Percentiles rank a stretch among this genome's conserved stretches.
Conservation (phyloP, 257 asterid species). For the Paraleonurus japonicus region DNA sequence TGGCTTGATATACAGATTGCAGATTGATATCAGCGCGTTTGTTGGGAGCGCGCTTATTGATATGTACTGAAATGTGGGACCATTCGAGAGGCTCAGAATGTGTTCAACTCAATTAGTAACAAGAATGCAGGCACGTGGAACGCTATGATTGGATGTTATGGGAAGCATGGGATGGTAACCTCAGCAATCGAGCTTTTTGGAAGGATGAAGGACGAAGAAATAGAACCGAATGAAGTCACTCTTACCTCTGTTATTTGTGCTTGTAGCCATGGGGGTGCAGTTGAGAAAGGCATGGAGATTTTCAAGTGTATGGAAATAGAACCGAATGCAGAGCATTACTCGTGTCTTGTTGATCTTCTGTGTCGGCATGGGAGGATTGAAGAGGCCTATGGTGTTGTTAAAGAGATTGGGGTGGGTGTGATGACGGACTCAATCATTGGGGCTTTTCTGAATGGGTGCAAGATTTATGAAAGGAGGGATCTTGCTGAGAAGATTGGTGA, state of each 20-base stretch:
- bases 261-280: constrained; percentile 6
- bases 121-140: constrained; percentile 61
- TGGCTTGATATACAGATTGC: constrained; percentile 44
- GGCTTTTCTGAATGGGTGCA: constrained; percentile 13
- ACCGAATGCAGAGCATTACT: constrained; percentile 3
- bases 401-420: background rate
- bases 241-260: background rate
- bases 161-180: constrained; percentile 55
- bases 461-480: constrained; percentile 7
- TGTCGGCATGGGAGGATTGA: constrained; percentile 3
- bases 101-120: constrained; percentile 33
- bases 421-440: background rate
- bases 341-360: background rate
- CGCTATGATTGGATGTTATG: constrained; percentile 65
- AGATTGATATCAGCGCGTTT: constrained; percentile 43
- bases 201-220: constrained; percentile 43
- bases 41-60: constrained; percentile 62
- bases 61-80: constrained; percentile 64
- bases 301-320: background rate
- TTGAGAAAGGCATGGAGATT: constrained; percentile 5
- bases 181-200: constrained; percentile 44
- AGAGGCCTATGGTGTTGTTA: background rate
- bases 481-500: constrained; percentile 1
- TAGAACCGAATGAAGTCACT: constrained; percentile 27
- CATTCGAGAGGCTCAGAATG: constrained; percentile 36